Conservation (phyloP, 2,329 filamentous ascomycete species). For the Diaporthe batatas region DNA sequence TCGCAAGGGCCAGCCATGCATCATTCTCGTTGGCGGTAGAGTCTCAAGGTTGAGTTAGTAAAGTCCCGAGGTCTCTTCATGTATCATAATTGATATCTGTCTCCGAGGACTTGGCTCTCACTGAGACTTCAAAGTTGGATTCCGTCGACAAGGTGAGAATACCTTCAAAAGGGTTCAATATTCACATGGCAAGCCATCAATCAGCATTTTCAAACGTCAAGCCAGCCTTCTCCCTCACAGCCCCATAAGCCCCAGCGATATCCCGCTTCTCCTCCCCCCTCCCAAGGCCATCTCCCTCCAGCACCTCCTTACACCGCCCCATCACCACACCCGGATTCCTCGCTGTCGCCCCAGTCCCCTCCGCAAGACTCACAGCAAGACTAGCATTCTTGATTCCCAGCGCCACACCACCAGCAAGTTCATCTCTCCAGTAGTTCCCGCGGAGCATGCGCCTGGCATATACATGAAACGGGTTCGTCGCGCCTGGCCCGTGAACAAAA, state of each 20-base stretch:
- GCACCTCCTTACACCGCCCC: constrained; percentile 11
- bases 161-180: background rate
- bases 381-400: constrained; percentile 16
- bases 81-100: background rate
- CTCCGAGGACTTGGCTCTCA: background rate
- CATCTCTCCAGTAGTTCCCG: constrained; percentile 8
- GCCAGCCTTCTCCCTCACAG: constrained; percentile 13
- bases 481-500: background rate
- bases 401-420: background rate
- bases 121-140: no score
- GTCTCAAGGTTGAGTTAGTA: no score
- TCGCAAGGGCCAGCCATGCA: background rate
- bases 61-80: no score
- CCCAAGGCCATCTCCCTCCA: background rate
- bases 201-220: constrained; percentile 27
- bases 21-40: no score
- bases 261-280: constrained; percentile 1
- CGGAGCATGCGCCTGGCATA: constrained; percentile 16
- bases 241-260: constrained; percentile 33
- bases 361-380: background rate
- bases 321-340: background rate
- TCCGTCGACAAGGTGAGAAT: background rate
- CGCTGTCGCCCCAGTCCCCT: constrained; percentile 1
- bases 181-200: background rate
- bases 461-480: background rate